Percentiles rank a stretch among this genome's conserved stretches.
phyloP scores from a whole-genome alignment of 1,139 yeast genomes.

The Suhomyces atakaporum region DNA sequence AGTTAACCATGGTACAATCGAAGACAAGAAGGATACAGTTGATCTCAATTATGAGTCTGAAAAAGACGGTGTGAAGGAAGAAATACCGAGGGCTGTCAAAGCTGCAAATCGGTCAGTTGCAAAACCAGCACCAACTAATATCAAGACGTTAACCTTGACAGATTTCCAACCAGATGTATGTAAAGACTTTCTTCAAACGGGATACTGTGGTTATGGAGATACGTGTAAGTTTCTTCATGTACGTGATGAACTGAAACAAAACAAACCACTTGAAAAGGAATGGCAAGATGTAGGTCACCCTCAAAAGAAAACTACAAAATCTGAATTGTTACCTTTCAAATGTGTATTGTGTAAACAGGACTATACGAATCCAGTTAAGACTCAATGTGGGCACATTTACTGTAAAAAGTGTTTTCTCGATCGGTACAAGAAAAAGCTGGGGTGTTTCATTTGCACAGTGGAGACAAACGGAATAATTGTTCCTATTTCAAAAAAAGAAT shows the following conservation, averaged over 20 bases:
- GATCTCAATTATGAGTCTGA: not conserved
- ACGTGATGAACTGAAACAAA: conserved; percentile 80
- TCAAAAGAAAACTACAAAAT: too few relatives aligned
- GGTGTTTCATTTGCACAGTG: conserved; percentile 59
- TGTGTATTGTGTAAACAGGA: conserved; percentile 65
- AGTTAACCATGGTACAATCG: conserved; percentile 1
- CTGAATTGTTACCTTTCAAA: conserved; percentile 54
- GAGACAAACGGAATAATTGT: conserved; percentile 58
- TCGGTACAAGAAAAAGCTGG: conserved; percentile 43
- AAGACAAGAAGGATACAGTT: not conserved
- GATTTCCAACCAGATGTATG: conserved; percentile 96
- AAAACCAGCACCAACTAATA: conserved; percentile 46
- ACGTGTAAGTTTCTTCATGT: conserved; percentile 94
- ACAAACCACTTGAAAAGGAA: conserved; percentile 67
- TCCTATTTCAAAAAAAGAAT: conserved; percentile 24
- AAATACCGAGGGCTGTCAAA: not conserved
- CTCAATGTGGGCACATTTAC: conserved; percentile 66
- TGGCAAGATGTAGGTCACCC: conserved; percentile 61
- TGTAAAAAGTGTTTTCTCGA: conserved; percentile 65
- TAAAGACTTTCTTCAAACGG: conserved; percentile 88
- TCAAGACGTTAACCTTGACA: conserved; percentile 71
- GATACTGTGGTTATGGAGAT: conserved; percentile 97
- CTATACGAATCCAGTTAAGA: conserved; percentile 59
- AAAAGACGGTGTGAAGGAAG: not conserved
- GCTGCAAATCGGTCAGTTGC: conserved; percentile 7